Evolutionary conservation across 495 filamentous ascomycete species (phyloP).

Genomic region (Aspergillus bertholletiae): DNA sequence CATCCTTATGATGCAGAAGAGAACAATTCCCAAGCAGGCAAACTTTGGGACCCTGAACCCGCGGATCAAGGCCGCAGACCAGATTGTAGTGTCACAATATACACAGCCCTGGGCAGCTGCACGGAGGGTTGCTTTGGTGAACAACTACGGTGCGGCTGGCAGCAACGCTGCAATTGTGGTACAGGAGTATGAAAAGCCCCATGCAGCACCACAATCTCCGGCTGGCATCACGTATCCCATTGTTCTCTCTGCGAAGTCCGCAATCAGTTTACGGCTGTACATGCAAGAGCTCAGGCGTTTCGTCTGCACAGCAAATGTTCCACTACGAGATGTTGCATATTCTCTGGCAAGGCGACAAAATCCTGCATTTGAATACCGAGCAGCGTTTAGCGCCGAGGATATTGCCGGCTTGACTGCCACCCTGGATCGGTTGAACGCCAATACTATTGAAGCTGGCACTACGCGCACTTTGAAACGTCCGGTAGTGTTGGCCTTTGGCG

Average conservation of each 20-base stretch:
- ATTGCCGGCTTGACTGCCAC: constrained; percentile 1
- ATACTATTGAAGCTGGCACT: too few species aligned
- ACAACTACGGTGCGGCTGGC: constrained; percentile 52
- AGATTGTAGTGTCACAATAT: constrained; percentile 29
- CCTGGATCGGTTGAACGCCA: background rate
- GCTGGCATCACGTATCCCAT: too few species aligned
- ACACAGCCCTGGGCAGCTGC: constrained; percentile 20
- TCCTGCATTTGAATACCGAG: constrained; percentile 1
- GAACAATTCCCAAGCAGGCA: constrained; percentile 31
- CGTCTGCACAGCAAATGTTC: background rate
- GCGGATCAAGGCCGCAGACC: constrained; percentile 25
- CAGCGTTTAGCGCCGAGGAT: constrained; percentile 4
- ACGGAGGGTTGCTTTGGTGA: constrained; percentile 31
- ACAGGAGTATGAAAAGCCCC: constrained; percentile 1
- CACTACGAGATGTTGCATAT: constrained; percentile 11
- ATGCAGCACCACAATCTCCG: too few species aligned
- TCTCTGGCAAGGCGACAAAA: constrained; percentile 18
- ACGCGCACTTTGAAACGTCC: too few species aligned
- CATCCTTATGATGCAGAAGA: constrained; percentile 41
- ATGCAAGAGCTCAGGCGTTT: constrained; percentile 6
- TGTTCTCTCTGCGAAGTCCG: constrained; percentile 13
- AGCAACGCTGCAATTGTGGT: constrained; percentile 46
- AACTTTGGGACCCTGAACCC: constrained; percentile 36
- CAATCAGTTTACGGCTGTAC: constrained; percentile 9
- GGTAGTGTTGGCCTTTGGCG: constrained; percentile 31